phyloP scores from a whole-genome alignment of 1,139 yeast species.

The Protomyces inouyei region DNA sequence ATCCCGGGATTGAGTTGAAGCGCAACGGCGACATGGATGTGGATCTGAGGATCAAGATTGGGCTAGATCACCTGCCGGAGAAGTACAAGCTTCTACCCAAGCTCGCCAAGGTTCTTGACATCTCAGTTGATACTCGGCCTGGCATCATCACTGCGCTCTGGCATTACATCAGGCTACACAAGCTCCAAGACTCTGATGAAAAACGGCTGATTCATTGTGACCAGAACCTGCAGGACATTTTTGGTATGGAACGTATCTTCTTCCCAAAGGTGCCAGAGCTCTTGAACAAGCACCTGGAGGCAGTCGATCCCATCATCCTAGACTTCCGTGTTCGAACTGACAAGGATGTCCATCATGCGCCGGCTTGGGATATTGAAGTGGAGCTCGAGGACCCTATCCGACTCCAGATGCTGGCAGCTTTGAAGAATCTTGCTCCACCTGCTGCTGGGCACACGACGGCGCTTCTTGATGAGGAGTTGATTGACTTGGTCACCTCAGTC shows the following conservation, averaged over 20 bases:
- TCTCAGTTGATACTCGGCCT: constrained; percentile 74
- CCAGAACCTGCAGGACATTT: constrained; percentile 55
- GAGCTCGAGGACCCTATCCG: constrained; percentile 55
- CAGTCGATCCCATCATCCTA: constrained; percentile 71
- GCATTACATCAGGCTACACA: constrained; percentile 78
- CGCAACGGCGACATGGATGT: constrained; percentile 69
- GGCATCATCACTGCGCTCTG: constrained; percentile 80
- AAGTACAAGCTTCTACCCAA: constrained; percentile 60
- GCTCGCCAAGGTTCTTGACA: constrained; percentile 56
- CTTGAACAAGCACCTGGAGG: constrained; percentile 58
- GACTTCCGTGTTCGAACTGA: constrained; percentile 71
- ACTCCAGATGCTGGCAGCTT: constrained; percentile 39
- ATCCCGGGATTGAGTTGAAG: constrained; percentile 85
- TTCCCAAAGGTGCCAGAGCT: constrained; percentile 73
- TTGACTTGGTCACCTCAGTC: constrained; percentile 59
- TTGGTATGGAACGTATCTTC: constrained; percentile 49
- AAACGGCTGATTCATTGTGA: constrained; percentile 63
- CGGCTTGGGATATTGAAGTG: constrained; percentile 58
- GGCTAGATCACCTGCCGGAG: constrained; percentile 68
- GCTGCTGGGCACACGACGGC: constrained; percentile 37
- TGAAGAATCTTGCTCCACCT: constrained; percentile 32
- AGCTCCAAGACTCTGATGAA: constrained; percentile 55
- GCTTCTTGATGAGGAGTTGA: constrained; percentile 58
- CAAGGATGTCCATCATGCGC: constrained; percentile 38
- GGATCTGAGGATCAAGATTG: constrained; percentile 66